These are phyloP conservation scores for Lachnellula willkommii DNA, from an alignment of 2,329 filamentous ascomycete species.

Conservation along the genomic window DNA sequence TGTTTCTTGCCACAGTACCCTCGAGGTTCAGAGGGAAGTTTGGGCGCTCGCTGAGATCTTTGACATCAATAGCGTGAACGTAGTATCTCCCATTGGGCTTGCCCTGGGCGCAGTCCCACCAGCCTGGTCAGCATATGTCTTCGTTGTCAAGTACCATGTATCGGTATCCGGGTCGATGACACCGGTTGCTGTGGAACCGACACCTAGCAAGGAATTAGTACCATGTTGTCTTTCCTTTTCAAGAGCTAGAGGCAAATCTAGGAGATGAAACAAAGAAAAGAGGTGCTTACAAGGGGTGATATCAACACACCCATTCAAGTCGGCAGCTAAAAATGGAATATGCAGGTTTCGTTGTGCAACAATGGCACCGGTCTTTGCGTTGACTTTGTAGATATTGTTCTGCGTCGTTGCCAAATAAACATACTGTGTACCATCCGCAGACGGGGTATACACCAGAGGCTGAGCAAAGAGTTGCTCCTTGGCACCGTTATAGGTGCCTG, in stretches of 20 bases:
- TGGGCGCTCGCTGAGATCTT: conserved; percentile 37
- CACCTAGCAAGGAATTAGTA: not conserved
- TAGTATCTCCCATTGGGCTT: conserved; percentile 39
- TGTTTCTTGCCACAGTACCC: conserved; percentile 41
- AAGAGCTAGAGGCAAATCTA: no score
- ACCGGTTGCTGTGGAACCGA: conserved; percentile 46
- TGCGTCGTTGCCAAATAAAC: conserved; percentile 53
- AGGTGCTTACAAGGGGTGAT: conserved; percentile 35
- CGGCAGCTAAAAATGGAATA: conserved; percentile 43
- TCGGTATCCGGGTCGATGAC: conserved; percentile 47
- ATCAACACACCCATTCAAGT: conserved; percentile 43
- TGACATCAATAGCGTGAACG: conserved; percentile 42
- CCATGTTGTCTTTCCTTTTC: no score
- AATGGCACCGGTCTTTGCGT: conserved; percentile 49
- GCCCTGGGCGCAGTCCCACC: conserved; percentile 34
- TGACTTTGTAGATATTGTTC: conserved; percentile 53
- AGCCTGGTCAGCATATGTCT: conserved; percentile 41
- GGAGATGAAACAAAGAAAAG: no score
- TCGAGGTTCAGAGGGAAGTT: conserved; percentile 41
- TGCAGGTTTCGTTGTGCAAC: conserved; percentile 43
- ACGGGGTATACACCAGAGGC: conserved; percentile 48
- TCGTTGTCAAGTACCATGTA: conserved; percentile 44
- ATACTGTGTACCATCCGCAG: conserved; percentile 42
- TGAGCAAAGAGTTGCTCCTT: conserved; percentile 49
- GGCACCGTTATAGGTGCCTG: conserved; percentile 46